Conservation (phyloP, 148 eudicot genomes). For the Fagopyrum esculentum region DNA sequence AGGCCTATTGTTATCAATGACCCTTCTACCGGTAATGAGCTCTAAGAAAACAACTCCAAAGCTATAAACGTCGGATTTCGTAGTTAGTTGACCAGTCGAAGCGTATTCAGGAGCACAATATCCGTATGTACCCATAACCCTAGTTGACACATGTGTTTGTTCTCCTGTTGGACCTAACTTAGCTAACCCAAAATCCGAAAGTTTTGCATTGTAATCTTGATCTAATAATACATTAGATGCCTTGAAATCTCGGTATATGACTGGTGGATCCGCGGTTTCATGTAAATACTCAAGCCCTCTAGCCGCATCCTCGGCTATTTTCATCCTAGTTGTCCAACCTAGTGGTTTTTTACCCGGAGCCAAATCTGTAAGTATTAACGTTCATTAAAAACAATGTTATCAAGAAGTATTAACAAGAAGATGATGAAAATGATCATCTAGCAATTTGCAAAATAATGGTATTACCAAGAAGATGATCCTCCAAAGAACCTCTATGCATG, state of each 20-base stretch:
- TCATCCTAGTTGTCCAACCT: conserved; percentile 64
- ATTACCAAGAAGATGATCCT: conserved; percentile 75
- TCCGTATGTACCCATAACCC: conserved; percentile 90
- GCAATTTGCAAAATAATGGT: neutral
- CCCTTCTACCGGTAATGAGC: conserved; percentile 76
- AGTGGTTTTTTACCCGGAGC: conserved; percentile 35
- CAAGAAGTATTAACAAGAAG: no score
- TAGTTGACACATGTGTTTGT: conserved; percentile 48
- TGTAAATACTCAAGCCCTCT: conserved; percentile 76
- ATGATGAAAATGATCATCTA: neutral
- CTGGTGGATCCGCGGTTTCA: conserved; percentile 69
- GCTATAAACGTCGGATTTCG: conserved; percentile 79
- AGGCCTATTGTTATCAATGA: conserved; percentile 53
- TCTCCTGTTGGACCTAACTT: conserved; percentile 68
- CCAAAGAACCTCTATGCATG: conserved; percentile 80
- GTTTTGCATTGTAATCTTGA: conserved; percentile 48
- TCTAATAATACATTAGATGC: conserved; percentile 76
- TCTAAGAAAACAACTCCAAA: conserved; percentile 88
- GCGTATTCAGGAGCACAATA: conserved; percentile 92
- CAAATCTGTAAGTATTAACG: conserved; percentile 25
- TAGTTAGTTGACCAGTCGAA: conserved; percentile 57
- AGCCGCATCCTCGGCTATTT: conserved; percentile 73
- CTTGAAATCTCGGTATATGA: conserved; percentile 77
- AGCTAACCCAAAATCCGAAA: conserved; percentile 89
- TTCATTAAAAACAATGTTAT: neutral